A percentile compares a stretch with the other conserved stretches of the same genome.
Conservation (phyloP, 495 filamentous ascomycete species). For the Talaromyces proteolyticus region DNA sequence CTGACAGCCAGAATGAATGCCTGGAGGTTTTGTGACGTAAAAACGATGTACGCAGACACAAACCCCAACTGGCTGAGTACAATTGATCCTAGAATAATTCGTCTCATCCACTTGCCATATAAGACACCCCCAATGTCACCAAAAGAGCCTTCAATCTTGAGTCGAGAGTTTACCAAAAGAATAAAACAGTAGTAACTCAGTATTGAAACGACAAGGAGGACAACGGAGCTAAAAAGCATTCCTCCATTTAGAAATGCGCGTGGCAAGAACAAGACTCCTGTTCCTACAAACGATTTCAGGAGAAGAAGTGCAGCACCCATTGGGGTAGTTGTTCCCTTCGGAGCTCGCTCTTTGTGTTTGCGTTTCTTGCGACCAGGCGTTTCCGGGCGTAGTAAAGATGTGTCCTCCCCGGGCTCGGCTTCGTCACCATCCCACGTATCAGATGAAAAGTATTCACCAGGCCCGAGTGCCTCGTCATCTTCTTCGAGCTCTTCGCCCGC, state of each 20-base stretch:
- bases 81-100: slow-evolving; percentile 81
- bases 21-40: slow-evolving; percentile 91
- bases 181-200: slow-evolving; percentile 97
- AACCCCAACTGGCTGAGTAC: slow-evolving; percentile 94
- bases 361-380: slow-evolving; percentile 55
- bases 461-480: slow-evolving; percentile 80
- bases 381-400: slow-evolving; percentile 69
- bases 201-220: slow-evolving; percentile 74
- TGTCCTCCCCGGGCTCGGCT: slow-evolving; percentile 73
- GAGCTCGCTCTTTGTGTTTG: slow-evolving; percentile 63
- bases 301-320: slow-evolving; percentile 74
- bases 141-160: slow-evolving; percentile 82
- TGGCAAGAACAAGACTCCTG: slow-evolving; percentile 93
- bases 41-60: slow-evolving; percentile 96
- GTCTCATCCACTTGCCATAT: slow-evolving; percentile 87
- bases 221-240: slow-evolving; percentile 92
- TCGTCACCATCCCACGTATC: slow-evolving; percentile 59
- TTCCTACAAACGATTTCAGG: slow-evolving; percentile 95
- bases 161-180: slow-evolving; percentile 76
- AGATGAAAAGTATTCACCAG: slow-evolving; percentile 80
- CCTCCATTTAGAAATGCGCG: slow-evolving; percentile 91
- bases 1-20: slow-evolving; percentile 85
- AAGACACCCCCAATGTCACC: slow-evolving; percentile 91
- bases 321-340: slow-evolving; percentile 64
- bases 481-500: slow-evolving; percentile 94